Evolutionary conservation across 768 basidiomycete species (phyloP).

Genomic region (Tricholoma sp.): DNA sequence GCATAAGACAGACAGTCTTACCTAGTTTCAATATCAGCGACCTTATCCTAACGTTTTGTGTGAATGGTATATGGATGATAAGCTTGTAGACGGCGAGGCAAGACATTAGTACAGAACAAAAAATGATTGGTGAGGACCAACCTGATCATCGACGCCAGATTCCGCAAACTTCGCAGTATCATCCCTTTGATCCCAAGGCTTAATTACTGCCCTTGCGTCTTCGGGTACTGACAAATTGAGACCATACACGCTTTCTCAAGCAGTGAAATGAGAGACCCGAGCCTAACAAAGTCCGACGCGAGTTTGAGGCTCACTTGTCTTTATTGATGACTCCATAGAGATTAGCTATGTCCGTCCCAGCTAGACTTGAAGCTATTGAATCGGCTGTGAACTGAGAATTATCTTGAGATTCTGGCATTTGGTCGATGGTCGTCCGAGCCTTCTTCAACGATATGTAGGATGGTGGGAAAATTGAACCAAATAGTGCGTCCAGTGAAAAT

Average conservation of each 20-base stretch:
- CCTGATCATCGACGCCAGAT: constrained; percentile 85
- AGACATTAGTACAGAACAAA: not conserved
- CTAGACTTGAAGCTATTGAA: constrained; percentile 41
- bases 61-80: constrained; percentile 79
- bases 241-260: constrained; percentile 63
- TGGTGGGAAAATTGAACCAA: not conserved
- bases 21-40: constrained; percentile 76
- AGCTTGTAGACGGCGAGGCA: constrained; percentile 41
- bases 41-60: constrained; percentile 68
- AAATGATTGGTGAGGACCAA: constrained; percentile 22
- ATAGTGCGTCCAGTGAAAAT: constrained; percentile 4
- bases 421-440: not conserved
- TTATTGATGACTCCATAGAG: constrained; percentile 57
- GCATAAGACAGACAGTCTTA: constrained; percentile 32
- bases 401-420: constrained; percentile 7
- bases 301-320: constrained; percentile 48
- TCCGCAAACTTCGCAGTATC: constrained; percentile 61
- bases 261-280: constrained; percentile 19
- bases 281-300: not conserved
- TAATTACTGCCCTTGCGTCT: constrained; percentile 69
- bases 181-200: constrained; percentile 78
- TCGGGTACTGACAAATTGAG: constrained; percentile 79
- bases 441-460: too few relatives aligned
- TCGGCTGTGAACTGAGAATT: constrained; percentile 25
- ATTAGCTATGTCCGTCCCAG: constrained; percentile 47